Conservation (phyloP, 306 rosid genomes). For the Lablab purpureus region DNA sequence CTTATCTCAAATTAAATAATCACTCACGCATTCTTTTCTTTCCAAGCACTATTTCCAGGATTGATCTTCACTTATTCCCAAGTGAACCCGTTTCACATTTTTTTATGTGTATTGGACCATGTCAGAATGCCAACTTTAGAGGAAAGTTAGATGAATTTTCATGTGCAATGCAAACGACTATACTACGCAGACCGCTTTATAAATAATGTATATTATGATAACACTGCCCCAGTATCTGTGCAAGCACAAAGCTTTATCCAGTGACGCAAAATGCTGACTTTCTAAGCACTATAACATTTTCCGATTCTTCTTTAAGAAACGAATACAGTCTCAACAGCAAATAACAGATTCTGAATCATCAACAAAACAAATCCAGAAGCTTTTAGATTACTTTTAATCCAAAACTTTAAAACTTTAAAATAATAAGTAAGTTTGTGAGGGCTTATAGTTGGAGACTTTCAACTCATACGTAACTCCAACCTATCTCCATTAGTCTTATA, state of each 20-base stretch:
- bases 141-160: slow-evolving; percentile 37
- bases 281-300: neutral
- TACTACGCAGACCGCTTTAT: slow-evolving; percentile 1
- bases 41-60: slow-evolving; percentile 51
- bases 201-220: neutral
- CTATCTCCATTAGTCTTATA: neutral
- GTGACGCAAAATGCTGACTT: neutral
- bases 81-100: slow-evolving; percentile 26
- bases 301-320: neutral
- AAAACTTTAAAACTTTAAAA: too few relatives aligned
- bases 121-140: slow-evolving; percentile 35
- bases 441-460: too few relatives aligned
- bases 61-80: slow-evolving; percentile 40
- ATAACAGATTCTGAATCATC: neutral
- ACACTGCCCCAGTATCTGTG: neutral
- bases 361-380: too few relatives aligned
- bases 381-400: too few relatives aligned
- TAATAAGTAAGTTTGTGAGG: too few relatives aligned
- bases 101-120: slow-evolving; percentile 14
- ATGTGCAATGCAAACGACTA: slow-evolving; percentile 29
- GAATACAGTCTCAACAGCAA: neutral
- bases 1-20: slow-evolving; percentile 16
- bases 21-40: neutral
- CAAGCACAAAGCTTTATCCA: slow-evolving; percentile 5
- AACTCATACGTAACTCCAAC: too few relatives aligned